Percentiles rank a stretch among this genome's conserved stretches.
Evolutionary conservation across 805 yeast genomes (phyloP).

Genomic region (Candida maris): DNA sequence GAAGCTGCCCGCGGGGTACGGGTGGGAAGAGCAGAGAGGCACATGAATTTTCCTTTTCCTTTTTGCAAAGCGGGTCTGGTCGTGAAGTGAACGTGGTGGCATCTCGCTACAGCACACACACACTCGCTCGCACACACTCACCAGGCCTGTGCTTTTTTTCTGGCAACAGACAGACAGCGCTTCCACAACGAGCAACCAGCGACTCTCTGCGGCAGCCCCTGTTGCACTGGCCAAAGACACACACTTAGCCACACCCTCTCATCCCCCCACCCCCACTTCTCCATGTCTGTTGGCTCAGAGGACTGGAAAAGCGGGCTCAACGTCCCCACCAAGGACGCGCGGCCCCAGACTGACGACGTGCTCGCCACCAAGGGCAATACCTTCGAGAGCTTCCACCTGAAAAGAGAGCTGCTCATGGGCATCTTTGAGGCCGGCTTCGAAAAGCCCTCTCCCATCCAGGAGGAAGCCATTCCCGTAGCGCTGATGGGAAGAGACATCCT

Average conservation of each 20-base stretch:
- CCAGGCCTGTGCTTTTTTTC: no score
- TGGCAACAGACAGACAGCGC: no score
- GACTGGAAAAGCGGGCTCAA: constrained; percentile 76
- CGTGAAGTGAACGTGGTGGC: no score
- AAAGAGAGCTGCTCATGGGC: constrained; percentile 95
- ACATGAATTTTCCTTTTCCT: no score
- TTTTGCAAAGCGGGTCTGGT: no score
- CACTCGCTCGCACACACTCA: no score
- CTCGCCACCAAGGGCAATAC: constrained; percentile 83
- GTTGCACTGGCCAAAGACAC: no score
- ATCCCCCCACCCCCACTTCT: neutral
- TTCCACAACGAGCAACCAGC: no score
- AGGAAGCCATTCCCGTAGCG: constrained; percentile 94
- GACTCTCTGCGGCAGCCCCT: no score
- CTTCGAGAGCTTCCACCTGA: constrained; percentile 88
- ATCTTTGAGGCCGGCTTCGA: constrained; percentile 98
- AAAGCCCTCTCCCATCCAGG: constrained; percentile 96
- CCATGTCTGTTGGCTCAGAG: constrained; percentile 13
- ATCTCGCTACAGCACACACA: no score
- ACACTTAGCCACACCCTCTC: neutral
- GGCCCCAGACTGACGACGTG: constrained; percentile 97
- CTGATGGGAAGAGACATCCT: constrained; percentile 91
- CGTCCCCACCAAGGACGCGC: constrained; percentile 79
- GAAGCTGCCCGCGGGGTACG: no score
- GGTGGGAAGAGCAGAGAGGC: no score